Base-by-base conservation (phyloP, 148 eudicot species). In the Salicornia ramosissima region DNA sequence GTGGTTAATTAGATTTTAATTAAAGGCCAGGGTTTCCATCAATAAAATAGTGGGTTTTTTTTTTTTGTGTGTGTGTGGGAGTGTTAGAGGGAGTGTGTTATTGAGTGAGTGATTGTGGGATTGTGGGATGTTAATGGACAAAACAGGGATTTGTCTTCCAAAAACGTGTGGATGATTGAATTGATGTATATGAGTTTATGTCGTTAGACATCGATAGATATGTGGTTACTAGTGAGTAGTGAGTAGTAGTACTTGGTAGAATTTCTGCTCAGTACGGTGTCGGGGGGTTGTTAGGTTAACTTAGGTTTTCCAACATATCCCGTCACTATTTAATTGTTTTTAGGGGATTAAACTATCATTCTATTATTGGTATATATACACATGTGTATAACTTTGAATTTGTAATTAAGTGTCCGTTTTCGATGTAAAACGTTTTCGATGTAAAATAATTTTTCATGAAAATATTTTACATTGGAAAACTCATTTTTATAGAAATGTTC, bases 101-200 rank as follows among this genome's bases (percentile, higher is more conserved):
- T 36, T 36, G 8, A 36, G 64, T 30, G 39, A 28, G 39, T 6
- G 29, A 2, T 14, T 40, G 67, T 12, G 19, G 46, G 5, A 15
- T 22, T 45, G 11, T 45, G 22, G 46, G 19, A 10, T 14, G 65
- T 31, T 63, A 63, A 40, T 63, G 67, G 67, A 42, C 40, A 63
- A 14, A 63, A 40, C 67, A 40, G 67, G 40, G 25, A 39, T 2
- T 36, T 40, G 67, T 63, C 67, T 42, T 40, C 67, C 67, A 62
- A 63, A 63, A 40, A 40, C 67, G 49, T 63, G 67, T 40, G 47
- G 47, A 0, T 34, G 42, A 42, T 40, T 2, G 19, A 1, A 18
- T 33, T 28, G 36, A 29, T 54, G 61, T 14, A 15, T 19, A 9
- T 54, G 16, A 54, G 50, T 56, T 56, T 14, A 14, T 14, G 11